Conservation (phyloP, 106 monocot species). For the Dendrobium huoshanense region DNA sequence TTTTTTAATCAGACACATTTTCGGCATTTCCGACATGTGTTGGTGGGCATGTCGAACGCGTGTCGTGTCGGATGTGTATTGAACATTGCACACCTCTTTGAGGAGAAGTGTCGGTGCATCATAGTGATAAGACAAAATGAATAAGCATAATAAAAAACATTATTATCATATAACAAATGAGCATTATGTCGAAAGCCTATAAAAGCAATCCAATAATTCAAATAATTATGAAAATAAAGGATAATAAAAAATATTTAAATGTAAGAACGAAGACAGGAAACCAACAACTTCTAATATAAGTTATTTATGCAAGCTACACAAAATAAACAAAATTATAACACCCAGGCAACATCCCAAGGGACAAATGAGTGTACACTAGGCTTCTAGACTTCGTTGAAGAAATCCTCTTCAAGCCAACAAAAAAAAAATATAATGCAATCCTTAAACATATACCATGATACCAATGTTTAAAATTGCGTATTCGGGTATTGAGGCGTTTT, state of each 20-base stretch:
- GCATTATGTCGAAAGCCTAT: too few species aligned
- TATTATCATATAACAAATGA: neutral
- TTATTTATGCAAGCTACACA: neutral
- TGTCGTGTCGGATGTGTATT: too few species aligned
- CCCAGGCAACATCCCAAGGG: neutral
- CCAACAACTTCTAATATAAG: neutral
- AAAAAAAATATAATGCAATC: neutral
- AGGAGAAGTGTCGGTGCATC: too few species aligned
- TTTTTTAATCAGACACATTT: too few species aligned
- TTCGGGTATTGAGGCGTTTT: too few species aligned
- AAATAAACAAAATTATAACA: neutral
- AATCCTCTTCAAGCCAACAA: neutral
- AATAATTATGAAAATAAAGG: neutral
- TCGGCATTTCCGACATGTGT: too few species aligned
- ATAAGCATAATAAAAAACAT: neutral
- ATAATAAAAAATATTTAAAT: neutral
- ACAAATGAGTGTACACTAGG: neutral
- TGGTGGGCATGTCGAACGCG: too few species aligned
- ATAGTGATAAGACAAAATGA: neutral
- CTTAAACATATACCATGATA: neutral
- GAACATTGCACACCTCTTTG: too few species aligned
- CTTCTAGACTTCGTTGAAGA: neutral
- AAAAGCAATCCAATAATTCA: neutral
- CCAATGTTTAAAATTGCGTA: too few species aligned
- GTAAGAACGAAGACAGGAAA: neutral